Evolutionary conservation across 2,329 filamentous ascomycete genomes (phyloP).

Genomic region (Penicillium digitatum): DNA sequence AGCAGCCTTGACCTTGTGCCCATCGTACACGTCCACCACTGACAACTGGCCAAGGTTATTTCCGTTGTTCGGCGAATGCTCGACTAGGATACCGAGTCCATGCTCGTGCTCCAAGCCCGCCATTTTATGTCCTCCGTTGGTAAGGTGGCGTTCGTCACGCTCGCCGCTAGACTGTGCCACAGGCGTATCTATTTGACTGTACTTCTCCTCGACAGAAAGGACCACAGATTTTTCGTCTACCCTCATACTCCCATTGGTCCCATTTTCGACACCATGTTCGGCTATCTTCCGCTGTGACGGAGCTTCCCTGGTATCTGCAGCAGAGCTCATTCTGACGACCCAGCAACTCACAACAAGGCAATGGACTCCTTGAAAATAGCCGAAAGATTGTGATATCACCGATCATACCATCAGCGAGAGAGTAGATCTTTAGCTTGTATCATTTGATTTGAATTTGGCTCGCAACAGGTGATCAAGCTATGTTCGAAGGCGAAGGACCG

Average conservation of each 20-base stretch:
- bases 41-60: slow-evolving; percentile 21
- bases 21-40: slow-evolving; percentile 31
- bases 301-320: background rate
- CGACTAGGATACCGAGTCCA: slow-evolving; percentile 21
- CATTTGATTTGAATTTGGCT: background rate
- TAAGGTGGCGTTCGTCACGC: background rate
- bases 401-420: background rate
- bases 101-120: slow-evolving; percentile 4
- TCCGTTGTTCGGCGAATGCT: slow-evolving; percentile 8
- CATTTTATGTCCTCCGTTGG: slow-evolving; percentile 1
- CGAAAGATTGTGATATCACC: background rate
- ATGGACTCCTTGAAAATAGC: background rate
- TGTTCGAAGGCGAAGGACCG: background rate
- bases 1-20: slow-evolving; percentile 22
- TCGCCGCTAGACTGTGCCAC: slow-evolving; percentile 1
- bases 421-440: background rate
- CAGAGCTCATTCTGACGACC: slow-evolving; percentile 6
- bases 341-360: background rate
- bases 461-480: background rate
- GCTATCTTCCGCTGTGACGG: slow-evolving; percentile 3
- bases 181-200: background rate
- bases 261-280: background rate
- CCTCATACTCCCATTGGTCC: background rate
- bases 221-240: background rate
- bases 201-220: background rate